phyloP scores from a whole-genome alignment of 176 grass and related monocot species.

The Poa annua region DNA sequence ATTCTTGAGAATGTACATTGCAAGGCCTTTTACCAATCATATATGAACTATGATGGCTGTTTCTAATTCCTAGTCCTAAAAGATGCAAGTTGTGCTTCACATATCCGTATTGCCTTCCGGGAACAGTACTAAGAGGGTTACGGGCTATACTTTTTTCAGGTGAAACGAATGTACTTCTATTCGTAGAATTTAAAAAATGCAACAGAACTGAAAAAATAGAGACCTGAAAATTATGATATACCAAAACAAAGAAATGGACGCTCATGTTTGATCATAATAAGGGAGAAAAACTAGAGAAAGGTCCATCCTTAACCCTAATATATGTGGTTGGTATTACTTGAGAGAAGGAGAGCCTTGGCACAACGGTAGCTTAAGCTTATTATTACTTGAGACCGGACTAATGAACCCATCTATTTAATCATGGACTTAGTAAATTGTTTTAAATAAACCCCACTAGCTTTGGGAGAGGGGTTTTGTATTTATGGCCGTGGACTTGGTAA shows the following conservation, averaged over 20 bases:
- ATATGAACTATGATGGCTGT: conserved; percentile 3
- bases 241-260: neutral
- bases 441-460: too few relatives aligned
- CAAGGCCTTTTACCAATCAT: conserved; percentile 19
- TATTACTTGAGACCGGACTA: too few relatives aligned
- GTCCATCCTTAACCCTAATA: neutral
- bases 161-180: neutral
- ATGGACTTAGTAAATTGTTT: too few relatives aligned
- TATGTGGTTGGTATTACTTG: neutral
- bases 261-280: neutral
- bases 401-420: too few relatives aligned
- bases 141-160: neutral
- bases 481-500: too few relatives aligned
- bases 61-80: neutral
- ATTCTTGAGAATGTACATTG: conserved; percentile 33
- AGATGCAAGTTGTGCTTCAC: neutral
- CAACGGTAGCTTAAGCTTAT: too few relatives aligned
- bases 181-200: neutral
- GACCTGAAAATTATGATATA: neutral
- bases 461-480: too few relatives aligned
- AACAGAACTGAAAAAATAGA: neutral
- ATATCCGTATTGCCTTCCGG: neutral
- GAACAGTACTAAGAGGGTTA: neutral
- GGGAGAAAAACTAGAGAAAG: neutral
- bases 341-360: neutral